Evolutionary conservation across 225 moss, liverwort and hornwort genomes (phyloP), one percentile per base, ranked within the genome.

Genomic region (Asterella californica): DNA sequence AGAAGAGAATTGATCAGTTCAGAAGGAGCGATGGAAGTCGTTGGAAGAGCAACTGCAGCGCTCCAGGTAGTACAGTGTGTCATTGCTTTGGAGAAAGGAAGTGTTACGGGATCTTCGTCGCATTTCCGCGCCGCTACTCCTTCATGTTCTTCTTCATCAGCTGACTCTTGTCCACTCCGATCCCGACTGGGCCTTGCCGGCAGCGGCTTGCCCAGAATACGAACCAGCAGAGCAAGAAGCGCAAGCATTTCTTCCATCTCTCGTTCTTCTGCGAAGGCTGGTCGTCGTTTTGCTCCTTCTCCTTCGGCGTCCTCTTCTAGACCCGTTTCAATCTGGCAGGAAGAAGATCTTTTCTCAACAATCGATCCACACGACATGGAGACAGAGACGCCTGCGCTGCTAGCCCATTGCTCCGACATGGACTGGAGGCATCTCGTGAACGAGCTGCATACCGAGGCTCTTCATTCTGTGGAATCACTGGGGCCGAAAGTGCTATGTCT

Each of bases 381-480:
- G 65, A 88, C 81, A 29, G 93, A 93, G 82, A 77, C 90, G 19
- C 91, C 95, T 21, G 15, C 71, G 17, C 76, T 99, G 78, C 71
- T 93, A 19, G 92, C 88, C 29, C 83, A 93, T 10, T 91, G 92
- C 70, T 88, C 89, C 15, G 99, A 99, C 78, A 76, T 99, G 52
- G 90, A 99, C 79, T 95, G 93, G 93, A 83, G 87, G 76, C 83
- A 75, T 76, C 87, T 91, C 62, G 90, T 82, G 50, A 80, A 78
- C 27, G 91, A 90, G 74, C 81, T 99, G 74, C 94, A 91, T 49
- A 87, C 87, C 30, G 90, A 92, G 83, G 99, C 91, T 0, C 87
- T 88, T 8, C 79, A 83, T 27, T 79, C 80, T 19, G 73, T 91
- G 57, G 77, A 83, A 79, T 89, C 85, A 5, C 30, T 45, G 30